phyloP scores from a whole-genome alignment of 768 basidiomycete species.

The Clitopilus hobsonii region DNA sequence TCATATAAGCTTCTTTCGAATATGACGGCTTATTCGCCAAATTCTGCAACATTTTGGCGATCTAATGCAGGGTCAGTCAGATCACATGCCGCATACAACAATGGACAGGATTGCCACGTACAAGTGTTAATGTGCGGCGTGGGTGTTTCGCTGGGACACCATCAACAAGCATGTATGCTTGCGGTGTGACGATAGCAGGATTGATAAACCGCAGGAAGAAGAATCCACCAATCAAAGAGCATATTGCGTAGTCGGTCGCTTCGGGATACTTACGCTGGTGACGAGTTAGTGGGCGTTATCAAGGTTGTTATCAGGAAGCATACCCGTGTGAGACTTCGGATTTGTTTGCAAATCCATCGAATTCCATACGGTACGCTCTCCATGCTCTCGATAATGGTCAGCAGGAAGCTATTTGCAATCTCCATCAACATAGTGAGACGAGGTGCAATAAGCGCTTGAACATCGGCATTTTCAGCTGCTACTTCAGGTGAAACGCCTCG shows the following conservation, averaged over 20 bases:
- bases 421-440: conserved; percentile 99
- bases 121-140: conserved; percentile 88
- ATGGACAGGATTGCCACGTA: conserved; percentile 19
- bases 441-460: conserved; percentile 97
- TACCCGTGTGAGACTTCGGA: conserved; percentile 92
- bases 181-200: conserved; percentile 97
- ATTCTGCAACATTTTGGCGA: conserved; percentile 99
- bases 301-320: conserved; percentile 18
- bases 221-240: conserved; percentile 97
- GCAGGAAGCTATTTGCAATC: conserved; percentile 95
- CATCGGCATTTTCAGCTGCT: conserved; percentile 92
- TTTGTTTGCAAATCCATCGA: conserved; percentile 99
- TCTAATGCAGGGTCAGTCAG: conserved; percentile 40
- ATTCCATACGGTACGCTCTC: conserved; percentile 99
- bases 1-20: conserved; percentile 98
- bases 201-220: conserved; percentile 99
- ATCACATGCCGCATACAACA: background rate
- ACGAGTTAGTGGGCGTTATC: background rate
- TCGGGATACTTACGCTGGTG: conserved; percentile 95
- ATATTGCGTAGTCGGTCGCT: conserved; percentile 96
- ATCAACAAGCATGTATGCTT: conserved; percentile 99
- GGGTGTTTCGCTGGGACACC: conserved; percentile 98
- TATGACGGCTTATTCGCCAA: conserved; percentile 98
- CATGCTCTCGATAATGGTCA: conserved; percentile 98
- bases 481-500: conserved; percentile 91